phyloP scores from a whole-genome alignment of 768 basidiomycete species.

The Artomyces pyxidatus region DNA sequence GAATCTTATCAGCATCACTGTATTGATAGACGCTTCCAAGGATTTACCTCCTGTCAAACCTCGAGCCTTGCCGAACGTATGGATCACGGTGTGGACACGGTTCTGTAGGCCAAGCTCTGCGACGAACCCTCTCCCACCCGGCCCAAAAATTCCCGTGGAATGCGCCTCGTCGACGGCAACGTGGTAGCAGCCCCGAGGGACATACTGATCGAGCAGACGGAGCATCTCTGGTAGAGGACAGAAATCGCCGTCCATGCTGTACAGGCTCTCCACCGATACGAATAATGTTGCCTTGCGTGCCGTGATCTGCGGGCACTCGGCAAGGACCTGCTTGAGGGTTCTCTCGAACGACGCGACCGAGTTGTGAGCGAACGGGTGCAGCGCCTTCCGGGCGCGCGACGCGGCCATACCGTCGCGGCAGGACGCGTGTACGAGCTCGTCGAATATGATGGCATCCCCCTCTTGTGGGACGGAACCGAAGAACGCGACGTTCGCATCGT shows the following conservation, averaged over 20 bases:
- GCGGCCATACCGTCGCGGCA: constrained; percentile 43
- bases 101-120: constrained; percentile 34
- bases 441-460: constrained; percentile 41
- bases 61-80: constrained; percentile 45
- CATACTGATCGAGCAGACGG: constrained; percentile 26
- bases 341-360: constrained; percentile 27
- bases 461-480: constrained; percentile 36
- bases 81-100: constrained; percentile 36
- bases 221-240: constrained; percentile 38
- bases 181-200: constrained; percentile 31
- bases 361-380: constrained; percentile 39
- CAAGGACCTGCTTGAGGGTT: constrained; percentile 22
- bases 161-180: constrained; percentile 54
- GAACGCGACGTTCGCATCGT: constrained; percentile 44
- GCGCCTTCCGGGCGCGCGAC: constrained; percentile 22
- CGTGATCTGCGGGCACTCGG: constrained; percentile 17
- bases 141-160: constrained; percentile 45
- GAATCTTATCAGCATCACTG: not conserved
- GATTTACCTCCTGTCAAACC: constrained; percentile 12
- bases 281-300: constrained; percentile 30
- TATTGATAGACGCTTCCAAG: constrained; percentile 4
- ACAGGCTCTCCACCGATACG: constrained; percentile 44
- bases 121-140: constrained; percentile 37
- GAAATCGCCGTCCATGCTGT: constrained; percentile 57
- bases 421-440: constrained; percentile 45